These are phyloP conservation scores for Primulina huaijiensis DNA, from an alignment of 257 asterid species.

Conservation along the genomic window DNA sequence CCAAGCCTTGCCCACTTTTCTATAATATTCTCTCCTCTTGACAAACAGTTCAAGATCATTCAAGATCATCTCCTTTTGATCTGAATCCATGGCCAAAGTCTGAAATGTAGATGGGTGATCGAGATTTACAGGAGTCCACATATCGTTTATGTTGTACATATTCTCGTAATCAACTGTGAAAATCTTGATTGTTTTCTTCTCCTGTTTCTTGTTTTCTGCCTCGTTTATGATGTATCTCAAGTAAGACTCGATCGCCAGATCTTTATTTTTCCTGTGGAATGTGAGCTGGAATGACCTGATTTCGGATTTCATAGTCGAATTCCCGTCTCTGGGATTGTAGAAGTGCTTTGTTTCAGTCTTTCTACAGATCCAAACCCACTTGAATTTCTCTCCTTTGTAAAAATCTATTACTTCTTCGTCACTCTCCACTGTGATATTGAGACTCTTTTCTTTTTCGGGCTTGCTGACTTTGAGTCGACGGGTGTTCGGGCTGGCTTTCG, in stretches of 20 bases:
- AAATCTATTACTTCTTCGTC: conserved; percentile 40
- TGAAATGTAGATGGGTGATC: conserved; percentile 27
- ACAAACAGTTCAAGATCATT: conserved; percentile 66
- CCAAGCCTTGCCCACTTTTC: conserved; percentile 79
- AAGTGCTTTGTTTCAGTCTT: conserved; percentile 21
- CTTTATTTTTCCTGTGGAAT: conserved; percentile 46
- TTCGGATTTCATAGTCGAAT: conserved; percentile 38
- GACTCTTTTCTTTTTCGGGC: conserved; percentile 42
- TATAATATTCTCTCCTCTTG: conserved; percentile 54
- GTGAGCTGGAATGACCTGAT: conserved; percentile 56
- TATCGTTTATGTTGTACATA: conserved; percentile 30
- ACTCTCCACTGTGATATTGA: conserved; percentile 41
- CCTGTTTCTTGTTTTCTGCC: conserved; percentile 32
- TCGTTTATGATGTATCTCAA: conserved; percentile 36
- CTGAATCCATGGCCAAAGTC: conserved; percentile 56
- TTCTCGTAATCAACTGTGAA: conserved; percentile 39
- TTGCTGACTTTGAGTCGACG: conserved; percentile 55
- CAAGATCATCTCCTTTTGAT: conserved; percentile 29
- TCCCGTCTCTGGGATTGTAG: conserved; percentile 40
- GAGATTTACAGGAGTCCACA: conserved; percentile 43
- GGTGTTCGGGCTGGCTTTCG: conserved; percentile 39
- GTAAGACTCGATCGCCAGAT: conserved; percentile 38
- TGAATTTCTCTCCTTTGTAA: conserved; percentile 38
- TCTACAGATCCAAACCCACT: conserved; percentile 50
- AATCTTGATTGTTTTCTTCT: conserved; percentile 49